Base-by-base conservation (phyloP, 176 grass and related monocot species). In the Themeda triandra region DNA sequence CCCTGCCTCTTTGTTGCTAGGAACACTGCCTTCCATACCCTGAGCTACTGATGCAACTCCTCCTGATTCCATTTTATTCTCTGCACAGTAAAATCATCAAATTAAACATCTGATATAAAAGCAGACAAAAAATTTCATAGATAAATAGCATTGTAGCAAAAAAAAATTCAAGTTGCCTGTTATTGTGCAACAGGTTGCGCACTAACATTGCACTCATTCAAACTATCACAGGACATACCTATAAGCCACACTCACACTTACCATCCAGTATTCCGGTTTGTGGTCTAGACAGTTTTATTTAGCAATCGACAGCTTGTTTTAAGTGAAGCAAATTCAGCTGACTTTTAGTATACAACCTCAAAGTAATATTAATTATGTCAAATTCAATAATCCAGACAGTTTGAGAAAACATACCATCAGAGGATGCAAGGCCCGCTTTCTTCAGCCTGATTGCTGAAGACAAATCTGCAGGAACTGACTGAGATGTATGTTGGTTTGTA, bases 1-100 rank as follows among this genome's bases (percentile, higher is more conserved):
- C 49, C 84, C 91, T 17, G 83, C 10, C 53, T 94, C 95, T 76
- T 89, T 94, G 77, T 90, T 98, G 84, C 49, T 88, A 48, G 92
- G 77, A 49, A 58, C 63, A 73, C 82, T 68, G 45, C 68, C 39
- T 44, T 95, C 95, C 23, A 76, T 65, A 42, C 32, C 51, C 33
- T 87, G 81, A 32, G 32, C 41, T 42, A 39, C 80, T 21, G 81
- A 80, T 8, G 49, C 21, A 9, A 87, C 63, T 44, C 84, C 63
- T 44, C 84, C 84, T 9, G 80, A 51, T 69, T 91, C 89, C 69
- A 84, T 54, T 76, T 87, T 87, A 80, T 76, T 82, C 41, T 91
- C 89, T 91, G 76, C 81, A 80, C 63, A 75, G 27, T 25, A 76
- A 69, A 5, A 53, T 76, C 33, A 63, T 49, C 19, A 14, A 8